Conservation (phyloP, 2,329 filamentous ascomycete genomes). For the Exophiala sideris region DNA sequence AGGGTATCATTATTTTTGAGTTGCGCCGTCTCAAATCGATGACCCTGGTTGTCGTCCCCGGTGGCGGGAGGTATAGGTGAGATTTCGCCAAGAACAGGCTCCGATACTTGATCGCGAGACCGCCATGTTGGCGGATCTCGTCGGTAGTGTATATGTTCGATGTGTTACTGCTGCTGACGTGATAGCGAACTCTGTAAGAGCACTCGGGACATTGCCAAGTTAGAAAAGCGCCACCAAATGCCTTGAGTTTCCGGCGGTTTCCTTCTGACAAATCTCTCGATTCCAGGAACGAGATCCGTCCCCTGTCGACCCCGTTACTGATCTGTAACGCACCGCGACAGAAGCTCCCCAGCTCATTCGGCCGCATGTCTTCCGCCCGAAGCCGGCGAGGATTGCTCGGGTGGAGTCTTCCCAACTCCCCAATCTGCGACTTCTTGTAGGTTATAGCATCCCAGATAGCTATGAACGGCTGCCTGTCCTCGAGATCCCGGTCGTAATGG, state of each 20-base stretch:
- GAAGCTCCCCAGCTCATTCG: constrained; percentile 23
- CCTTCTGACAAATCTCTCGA: constrained; percentile 21
- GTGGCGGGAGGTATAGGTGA: constrained; percentile 23
- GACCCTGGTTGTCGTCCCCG: constrained; percentile 2
- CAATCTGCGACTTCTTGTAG: constrained; percentile 26
- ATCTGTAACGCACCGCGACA: constrained; percentile 28
- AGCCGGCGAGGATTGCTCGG: constrained; percentile 20
- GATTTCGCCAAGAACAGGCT: constrained; percentile 24
- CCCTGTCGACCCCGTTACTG: constrained; percentile 25
- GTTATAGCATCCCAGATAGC: constrained; percentile 21
- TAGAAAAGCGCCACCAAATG: constrained; percentile 24
- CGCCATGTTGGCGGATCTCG: constrained; percentile 23
- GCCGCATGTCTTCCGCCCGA: constrained; percentile 19
- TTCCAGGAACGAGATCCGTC: constrained; percentile 21
- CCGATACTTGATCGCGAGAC: constrained; percentile 23
- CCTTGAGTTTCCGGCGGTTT: constrained; percentile 17
- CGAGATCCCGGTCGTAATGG: constrained; percentile 27
- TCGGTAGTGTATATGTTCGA: constrained; percentile 26
- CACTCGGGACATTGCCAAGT: constrained; percentile 29
- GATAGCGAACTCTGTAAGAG: constrained; percentile 26
- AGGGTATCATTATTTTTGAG: neutral
- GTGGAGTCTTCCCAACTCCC: constrained; percentile 6
- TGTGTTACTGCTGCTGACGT: constrained; percentile 21
- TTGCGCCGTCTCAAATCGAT: too few relatives aligned
- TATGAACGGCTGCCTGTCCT: constrained; percentile 20